Evolutionary conservation across 129 eudicot genomes (phyloP), one percentile per base, ranked within the genome.

Genomic region (Rutidosis leptorrhynchoides): DNA sequence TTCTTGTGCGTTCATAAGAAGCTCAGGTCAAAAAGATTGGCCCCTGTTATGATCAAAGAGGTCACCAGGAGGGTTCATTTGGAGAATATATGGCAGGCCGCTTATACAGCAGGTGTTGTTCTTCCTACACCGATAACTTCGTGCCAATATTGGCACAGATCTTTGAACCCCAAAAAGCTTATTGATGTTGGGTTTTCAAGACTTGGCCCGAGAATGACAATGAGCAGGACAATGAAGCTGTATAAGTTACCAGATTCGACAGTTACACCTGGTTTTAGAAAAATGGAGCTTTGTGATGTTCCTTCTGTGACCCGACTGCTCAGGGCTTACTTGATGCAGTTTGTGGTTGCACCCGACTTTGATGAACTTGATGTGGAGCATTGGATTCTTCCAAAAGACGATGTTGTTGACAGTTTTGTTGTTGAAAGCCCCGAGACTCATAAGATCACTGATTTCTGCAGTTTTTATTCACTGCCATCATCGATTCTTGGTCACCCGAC

Each of bases 81-180:
- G 68, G 83, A 84, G 75, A 84, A 84, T 43, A 81, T 84, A 17
- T 84, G 86, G 90, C 90, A 84, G 70, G 90, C 90, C 28, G 86
- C 86, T 64, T 84, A 84, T 84, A 81, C 90, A 63, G 90, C 90
- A 14, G 90, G 90, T 9, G 86, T 81, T 53, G 83, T 84, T 67
- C 83, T 84, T 30, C 90, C 90, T 2, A 84, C 90, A 20, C 86
- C 90, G 2, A 67, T 84, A 46, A 65, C 90, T 30, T 74, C 83
- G 20, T 84, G 90, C 64, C 86, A 84, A 46, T 84, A 84, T 58
- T 84, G 90, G 90, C 90, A 84, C 78, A 66, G 90, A 55, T 78
- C 86, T 37, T 53, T 84, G 32, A 78, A 84, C 42, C 90, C 90
- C 0, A 84, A 81, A 78, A 84, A 84, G 55, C 81, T 84, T 21